Evolutionary conservation across 805 yeast genomes (phyloP).

Genomic region (Metschnikowia dekortorum): DNA sequence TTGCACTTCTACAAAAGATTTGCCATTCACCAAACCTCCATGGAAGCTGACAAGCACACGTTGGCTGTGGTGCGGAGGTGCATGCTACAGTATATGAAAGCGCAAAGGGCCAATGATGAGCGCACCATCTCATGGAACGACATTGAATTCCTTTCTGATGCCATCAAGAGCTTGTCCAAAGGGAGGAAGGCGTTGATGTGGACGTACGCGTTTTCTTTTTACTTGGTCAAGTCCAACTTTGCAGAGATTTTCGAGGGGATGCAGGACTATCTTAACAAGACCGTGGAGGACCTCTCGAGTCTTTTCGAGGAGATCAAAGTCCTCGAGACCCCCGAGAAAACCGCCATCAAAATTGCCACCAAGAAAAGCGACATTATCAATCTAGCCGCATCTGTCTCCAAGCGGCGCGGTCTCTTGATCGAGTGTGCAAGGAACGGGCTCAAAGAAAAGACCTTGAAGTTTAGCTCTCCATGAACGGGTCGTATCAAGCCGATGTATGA

Average conservation of each 20-base stretch:
- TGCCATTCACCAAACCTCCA: constrained; percentile 70
- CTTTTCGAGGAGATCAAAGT: constrained; percentile 45
- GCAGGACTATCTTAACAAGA: constrained; percentile 57
- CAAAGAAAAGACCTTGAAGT: constrained; percentile 27
- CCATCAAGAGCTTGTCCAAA: constrained; percentile 57
- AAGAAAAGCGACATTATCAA: constrained; percentile 38
- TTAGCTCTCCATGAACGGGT: constrained; percentile 3
- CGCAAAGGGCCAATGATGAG: constrained; percentile 31
- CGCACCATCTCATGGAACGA: constrained; percentile 69
- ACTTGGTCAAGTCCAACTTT: constrained; percentile 49
- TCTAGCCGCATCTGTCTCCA: constrained; percentile 38
- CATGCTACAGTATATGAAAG: constrained; percentile 63
- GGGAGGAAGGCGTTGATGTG: constrained; percentile 81
- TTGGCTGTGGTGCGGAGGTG: constrained; percentile 58
- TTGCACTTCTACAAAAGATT: constrained; percentile 72
- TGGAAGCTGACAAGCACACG: constrained; percentile 63
- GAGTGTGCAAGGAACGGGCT: constrained; percentile 43
- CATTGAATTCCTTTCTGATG: constrained; percentile 74
- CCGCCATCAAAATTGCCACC: constrained; percentile 29
- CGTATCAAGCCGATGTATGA: too few species aligned
- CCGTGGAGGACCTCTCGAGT: constrained; percentile 67
- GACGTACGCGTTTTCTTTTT: constrained; percentile 82
- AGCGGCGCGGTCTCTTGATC: constrained; percentile 38
- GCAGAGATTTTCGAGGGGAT: constrained; percentile 65
- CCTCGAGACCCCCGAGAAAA: constrained; percentile 22